Evolutionary conservation across 2,329 filamentous ascomycete genomes (phyloP).

Genomic region (Penicillium janthinellum): DNA sequence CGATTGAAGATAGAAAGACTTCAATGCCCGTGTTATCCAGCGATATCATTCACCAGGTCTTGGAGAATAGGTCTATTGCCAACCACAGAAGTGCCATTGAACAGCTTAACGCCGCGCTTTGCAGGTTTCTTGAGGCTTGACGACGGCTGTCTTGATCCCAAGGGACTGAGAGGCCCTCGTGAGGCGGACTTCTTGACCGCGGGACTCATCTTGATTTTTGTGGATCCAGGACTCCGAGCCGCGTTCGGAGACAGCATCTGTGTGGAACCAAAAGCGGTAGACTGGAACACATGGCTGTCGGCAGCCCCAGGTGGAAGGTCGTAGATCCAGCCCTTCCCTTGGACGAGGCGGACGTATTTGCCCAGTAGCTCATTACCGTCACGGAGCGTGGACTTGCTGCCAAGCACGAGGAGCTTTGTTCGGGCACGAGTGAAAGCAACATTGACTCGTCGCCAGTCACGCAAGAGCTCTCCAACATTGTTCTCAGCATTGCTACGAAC

Average conservation of each 20-base stretch:
- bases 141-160: conserved; percentile 30
- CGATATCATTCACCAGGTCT: conserved; percentile 73
- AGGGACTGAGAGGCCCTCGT: conserved; percentile 35
- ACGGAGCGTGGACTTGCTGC: conserved; percentile 75
- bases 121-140: conserved; percentile 54
- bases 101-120: conserved; percentile 60
- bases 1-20: background rate
- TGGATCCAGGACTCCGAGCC: conserved; percentile 1
- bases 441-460: conserved; percentile 91
- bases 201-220: conserved; percentile 32
- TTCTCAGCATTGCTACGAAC: conserved; percentile 83
- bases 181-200: conserved; percentile 22
- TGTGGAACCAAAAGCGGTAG: conserved; percentile 21
- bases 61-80: conserved; percentile 69
- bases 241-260: conserved; percentile 27
- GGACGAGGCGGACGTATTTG: conserved; percentile 75
- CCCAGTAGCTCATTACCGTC: conserved; percentile 71
- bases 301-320: conserved; percentile 67
- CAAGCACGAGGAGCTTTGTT: conserved; percentile 86
- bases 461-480: conserved; percentile 85
- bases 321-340: conserved; percentile 75
- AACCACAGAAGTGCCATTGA: conserved; percentile 57
- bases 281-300: conserved; percentile 69
- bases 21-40: conserved; percentile 28
- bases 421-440: conserved; percentile 93